Evolutionary conservation across 176 grass and related monocot species (phyloP).

Genomic region (Triticum urartu): DNA sequence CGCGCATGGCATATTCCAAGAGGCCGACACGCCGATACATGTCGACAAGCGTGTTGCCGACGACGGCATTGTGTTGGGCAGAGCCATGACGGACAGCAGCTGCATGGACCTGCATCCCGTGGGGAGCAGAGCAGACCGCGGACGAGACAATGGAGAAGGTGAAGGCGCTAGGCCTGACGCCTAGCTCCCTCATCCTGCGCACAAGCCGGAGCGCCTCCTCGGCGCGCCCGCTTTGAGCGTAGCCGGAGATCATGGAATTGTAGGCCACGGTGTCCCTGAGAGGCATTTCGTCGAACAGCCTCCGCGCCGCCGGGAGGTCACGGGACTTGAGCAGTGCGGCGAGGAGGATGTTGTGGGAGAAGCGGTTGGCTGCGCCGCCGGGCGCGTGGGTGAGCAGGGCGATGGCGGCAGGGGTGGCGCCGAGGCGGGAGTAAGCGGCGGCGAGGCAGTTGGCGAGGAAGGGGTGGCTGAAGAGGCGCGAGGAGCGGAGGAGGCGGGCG

Average conservation of each 20-base stretch:
- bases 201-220: conserved; percentile 36
- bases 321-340: conserved; percentile 13
- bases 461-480: conserved; percentile 40
- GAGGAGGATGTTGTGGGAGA: conserved; percentile 69
- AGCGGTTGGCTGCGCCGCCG: conserved; percentile 37
- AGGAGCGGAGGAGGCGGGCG: conserved; percentile 55
- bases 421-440: conserved; percentile 58
- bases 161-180: conserved; percentile 55
- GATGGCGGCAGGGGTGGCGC: conserved; percentile 27
- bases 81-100: conserved; percentile 45
- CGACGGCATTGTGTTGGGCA: conserved; percentile 29
- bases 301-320: conserved; percentile 32
- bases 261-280: conserved; percentile 54
- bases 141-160: conserved; percentile 71
- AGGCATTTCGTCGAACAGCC: conserved; percentile 71
- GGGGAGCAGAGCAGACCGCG: conserved; percentile 23
- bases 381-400: conserved; percentile 42
- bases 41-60: conserved; percentile 62
- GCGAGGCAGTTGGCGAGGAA: conserved; percentile 65
- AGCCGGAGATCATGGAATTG: conserved; percentile 68
- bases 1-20: conserved; percentile 30
- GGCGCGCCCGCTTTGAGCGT: conserved; percentile 11
- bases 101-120: conserved; percentile 56
- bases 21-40: conserved; percentile 73
- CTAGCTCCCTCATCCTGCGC: conserved; percentile 43